phyloP scores from a whole-genome alignment of 768 basidiomycete genomes.

The Podaxis sp. region DNA sequence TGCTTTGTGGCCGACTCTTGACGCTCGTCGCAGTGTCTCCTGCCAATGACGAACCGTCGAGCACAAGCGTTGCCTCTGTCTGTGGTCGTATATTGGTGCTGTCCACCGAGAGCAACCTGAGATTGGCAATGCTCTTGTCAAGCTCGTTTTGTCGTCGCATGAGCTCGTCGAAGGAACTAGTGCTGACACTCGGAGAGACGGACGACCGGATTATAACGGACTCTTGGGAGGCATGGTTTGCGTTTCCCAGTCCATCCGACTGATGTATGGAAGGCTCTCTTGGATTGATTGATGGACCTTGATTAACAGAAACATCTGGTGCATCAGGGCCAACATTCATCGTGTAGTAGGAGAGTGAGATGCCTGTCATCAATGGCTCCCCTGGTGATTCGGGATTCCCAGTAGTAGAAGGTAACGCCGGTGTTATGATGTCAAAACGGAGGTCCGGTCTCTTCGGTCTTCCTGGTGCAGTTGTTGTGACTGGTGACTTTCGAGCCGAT shows the following conservation, averaged over 20 bases:
- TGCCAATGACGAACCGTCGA: neutral
- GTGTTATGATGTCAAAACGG: conserved; percentile 13
- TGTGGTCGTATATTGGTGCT: neutral
- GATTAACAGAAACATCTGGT: conserved; percentile 4
- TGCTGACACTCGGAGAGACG: conserved; percentile 26
- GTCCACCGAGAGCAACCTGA: conserved; percentile 44
- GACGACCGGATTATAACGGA: conserved; percentile 16
- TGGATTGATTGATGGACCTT: conserved; percentile 9
- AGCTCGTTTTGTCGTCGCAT: conserved; percentile 63
- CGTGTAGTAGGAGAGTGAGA: conserved; percentile 29
- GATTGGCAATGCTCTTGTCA: conserved; percentile 61
- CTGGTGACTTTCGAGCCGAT: conserved; percentile 4
- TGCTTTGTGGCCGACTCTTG: conserved; percentile 10
- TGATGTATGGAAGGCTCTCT: conserved; percentile 47
- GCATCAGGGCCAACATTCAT: conserved; percentile 19
- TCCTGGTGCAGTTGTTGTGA: neutral
- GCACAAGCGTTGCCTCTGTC: neutral
- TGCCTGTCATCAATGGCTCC: conserved; percentile 18
- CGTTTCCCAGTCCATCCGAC: conserved; percentile 31
- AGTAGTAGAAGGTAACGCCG: neutral
- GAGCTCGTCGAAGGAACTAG: conserved; percentile 48
- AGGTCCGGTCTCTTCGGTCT: conserved; percentile 10
- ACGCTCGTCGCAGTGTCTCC: neutral
- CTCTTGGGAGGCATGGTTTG: conserved; percentile 10
- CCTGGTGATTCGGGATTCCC: neutral